These are phyloP conservation scores for Candida boleticola DNA, from an alignment of 805 yeast genomes.

Conservation along the genomic window DNA sequence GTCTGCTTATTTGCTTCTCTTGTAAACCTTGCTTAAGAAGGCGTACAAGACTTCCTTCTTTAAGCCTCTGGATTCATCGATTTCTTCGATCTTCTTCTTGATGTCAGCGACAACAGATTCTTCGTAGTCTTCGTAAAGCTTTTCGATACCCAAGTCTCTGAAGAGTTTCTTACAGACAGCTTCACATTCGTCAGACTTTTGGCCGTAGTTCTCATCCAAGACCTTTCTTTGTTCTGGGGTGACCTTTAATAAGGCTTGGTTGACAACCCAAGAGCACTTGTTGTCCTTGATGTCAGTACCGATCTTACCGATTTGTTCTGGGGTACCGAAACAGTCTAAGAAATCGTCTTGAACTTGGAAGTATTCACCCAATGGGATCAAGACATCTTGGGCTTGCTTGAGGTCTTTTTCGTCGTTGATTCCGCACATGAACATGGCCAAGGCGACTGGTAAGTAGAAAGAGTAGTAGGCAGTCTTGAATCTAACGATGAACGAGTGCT, in stretches of 20 bases:
- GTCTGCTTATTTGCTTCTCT: conserved; percentile 80
- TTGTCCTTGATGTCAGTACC: conserved; percentile 98
- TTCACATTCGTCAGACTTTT: conserved; percentile 70
- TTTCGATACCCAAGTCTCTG: conserved; percentile 67
- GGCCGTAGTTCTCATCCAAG: conserved; percentile 88
- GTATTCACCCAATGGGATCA: conserved; percentile 95
- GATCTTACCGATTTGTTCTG: conserved; percentile 95
- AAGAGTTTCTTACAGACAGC: conserved; percentile 69
- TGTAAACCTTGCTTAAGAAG: conserved; percentile 88
- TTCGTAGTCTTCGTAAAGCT: conserved; percentile 77
- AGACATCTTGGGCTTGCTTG: conserved; percentile 81
- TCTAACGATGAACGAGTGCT: conserved; percentile 92
- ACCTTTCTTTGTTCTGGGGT: conserved; percentile 77
- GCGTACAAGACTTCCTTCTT: conserved; percentile 80
- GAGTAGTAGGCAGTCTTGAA: conserved; percentile 98
- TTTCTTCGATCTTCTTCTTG: conserved; percentile 57
- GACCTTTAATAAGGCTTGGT: conserved; percentile 81
- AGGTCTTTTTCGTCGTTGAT: conserved; percentile 66
- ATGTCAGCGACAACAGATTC: conserved; percentile 69
- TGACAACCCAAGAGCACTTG: conserved; percentile 97
- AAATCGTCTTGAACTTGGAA: conserved; percentile 98
- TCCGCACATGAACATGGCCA: conserved; percentile 94
- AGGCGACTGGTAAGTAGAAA: conserved; percentile 94
- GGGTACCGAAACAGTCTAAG: conserved; percentile 95
- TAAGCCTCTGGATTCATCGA: conserved; percentile 93